Conservation (phyloP, 164 flowering plant genomes). For the Cinnamomum chago region DNA sequence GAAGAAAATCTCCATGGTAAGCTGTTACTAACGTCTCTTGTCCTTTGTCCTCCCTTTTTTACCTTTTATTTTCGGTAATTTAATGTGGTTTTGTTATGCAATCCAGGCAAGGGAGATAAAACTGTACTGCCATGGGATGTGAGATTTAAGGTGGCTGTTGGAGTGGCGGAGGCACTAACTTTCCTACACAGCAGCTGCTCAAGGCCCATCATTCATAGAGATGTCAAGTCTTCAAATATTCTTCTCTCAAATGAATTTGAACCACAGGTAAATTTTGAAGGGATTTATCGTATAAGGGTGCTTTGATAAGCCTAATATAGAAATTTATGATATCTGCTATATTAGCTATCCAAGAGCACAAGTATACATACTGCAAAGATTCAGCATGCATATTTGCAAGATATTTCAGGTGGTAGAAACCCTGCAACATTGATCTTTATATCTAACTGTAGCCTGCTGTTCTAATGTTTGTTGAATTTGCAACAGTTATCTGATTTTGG, state of each 20-base stretch:
- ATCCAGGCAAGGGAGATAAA: constrained; percentile 30
- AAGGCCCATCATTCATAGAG: constrained; percentile 77
- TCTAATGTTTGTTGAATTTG: not conserved
- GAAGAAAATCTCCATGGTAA: constrained; percentile 76
- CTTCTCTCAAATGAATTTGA: constrained; percentile 63
- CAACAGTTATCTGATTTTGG: constrained; percentile 91
- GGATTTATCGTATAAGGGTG: not conserved
- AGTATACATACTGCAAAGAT: too few relatives aligned
- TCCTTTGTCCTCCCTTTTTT: not conserved
- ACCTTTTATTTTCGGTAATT: not conserved
- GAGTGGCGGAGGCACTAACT: constrained; percentile 71
- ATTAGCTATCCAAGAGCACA: not conserved
- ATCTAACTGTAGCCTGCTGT: not conserved
- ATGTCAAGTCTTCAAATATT: constrained; percentile 91
- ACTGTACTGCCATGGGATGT: constrained; percentile 59
- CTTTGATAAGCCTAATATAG: not conserved
- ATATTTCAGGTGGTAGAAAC: not conserved
- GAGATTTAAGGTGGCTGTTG: constrained; percentile 63
- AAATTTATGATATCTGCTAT: not conserved
- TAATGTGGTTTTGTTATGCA: not conserved
- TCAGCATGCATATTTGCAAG: too few relatives aligned
- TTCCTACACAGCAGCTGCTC: constrained; percentile 65
- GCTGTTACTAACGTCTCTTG: not conserved
- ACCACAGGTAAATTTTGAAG: constrained; percentile 55
- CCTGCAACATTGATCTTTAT: not conserved